Percentiles rank a stretch among this genome's conserved stretches.
These are phyloP conservation scores for Moricandia moricandioides DNA, from an alignment of 345 rosid species.

Conservation along the genomic window DNA sequence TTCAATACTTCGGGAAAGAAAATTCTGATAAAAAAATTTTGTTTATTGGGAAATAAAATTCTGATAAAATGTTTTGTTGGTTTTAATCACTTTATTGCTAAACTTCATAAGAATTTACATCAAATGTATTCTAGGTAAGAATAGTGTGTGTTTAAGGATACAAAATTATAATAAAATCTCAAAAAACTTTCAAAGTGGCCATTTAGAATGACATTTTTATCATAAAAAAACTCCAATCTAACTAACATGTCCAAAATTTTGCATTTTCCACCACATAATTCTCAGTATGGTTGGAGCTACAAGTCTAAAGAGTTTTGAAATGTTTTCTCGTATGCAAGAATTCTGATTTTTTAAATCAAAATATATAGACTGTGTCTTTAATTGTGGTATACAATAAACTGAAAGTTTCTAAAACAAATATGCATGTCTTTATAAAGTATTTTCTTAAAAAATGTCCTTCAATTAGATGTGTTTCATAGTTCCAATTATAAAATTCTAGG, in stretches of 20 bases:
- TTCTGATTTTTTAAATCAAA: too few relatives aligned
- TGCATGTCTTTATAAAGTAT: neutral
- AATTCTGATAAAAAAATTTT: neutral
- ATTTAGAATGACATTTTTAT: neutral
- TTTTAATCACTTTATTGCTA: neutral
- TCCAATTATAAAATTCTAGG: neutral
- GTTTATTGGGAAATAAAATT: conserved; percentile 20
- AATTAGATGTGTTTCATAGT: neutral
- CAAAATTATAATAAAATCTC: neutral
- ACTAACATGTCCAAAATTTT: neutral
- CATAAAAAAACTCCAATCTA: neutral
- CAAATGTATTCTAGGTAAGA: neutral
- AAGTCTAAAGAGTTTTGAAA: neutral
- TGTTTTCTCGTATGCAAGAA: neutral
- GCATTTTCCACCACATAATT: neutral
- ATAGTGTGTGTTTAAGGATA: neutral
- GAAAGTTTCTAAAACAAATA: neutral
- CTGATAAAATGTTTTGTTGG: neutral
- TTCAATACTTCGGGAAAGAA: conserved; percentile 28
- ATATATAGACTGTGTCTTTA: neutral
- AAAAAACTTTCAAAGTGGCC: neutral
- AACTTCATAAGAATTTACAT: neutral
- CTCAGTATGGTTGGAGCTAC: neutral
- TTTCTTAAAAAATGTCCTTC: neutral
- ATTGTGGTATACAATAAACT: neutral